These are phyloP conservation scores for Cucumis melo DNA, from an alignment of 306 rosid species.

Conservation along the genomic window DNA sequence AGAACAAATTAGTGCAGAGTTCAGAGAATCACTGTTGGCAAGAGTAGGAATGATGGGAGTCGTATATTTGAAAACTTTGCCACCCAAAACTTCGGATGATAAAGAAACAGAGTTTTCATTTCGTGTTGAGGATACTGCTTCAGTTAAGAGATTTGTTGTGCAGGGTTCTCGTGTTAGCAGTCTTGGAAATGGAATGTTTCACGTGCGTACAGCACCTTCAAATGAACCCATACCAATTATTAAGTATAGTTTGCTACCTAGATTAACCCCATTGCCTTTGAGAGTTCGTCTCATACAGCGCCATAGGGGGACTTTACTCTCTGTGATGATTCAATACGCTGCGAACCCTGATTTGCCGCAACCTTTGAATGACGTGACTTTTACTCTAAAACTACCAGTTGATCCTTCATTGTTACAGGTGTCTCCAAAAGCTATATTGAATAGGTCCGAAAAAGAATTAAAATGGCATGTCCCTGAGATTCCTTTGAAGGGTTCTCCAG, in stretches of 20 bases:
- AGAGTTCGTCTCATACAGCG: conserved; percentile 81
- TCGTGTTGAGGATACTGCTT: conserved; percentile 53
- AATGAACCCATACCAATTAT: conserved; percentile 76
- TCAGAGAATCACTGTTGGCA: conserved; percentile 80
- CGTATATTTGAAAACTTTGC: conserved; percentile 73
- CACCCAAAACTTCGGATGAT: conserved; percentile 53
- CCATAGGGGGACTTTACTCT: conserved; percentile 69
- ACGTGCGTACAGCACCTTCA: conserved; percentile 57
- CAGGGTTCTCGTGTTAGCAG: conserved; percentile 71
- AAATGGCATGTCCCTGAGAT: conserved; percentile 77
- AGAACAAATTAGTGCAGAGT: conserved; percentile 80
- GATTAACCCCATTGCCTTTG: conserved; percentile 78
- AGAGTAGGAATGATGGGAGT: conserved; percentile 76
- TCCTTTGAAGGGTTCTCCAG: conserved; percentile 63
- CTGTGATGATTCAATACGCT: conserved; percentile 83
- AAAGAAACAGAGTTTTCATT: conserved; percentile 93
- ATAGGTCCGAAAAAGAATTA: conserved; percentile 69
- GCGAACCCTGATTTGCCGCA: conserved; percentile 59
- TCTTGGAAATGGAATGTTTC: conserved; percentile 81
- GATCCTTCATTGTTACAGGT: conserved; percentile 83
- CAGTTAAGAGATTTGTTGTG: conserved; percentile 69
- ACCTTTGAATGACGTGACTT: conserved; percentile 70
- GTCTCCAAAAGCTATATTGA: conserved; percentile 83
- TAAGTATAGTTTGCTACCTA: conserved; percentile 69
- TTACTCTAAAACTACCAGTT: conserved; percentile 60